These are phyloP conservation scores for Trametes elegans DNA, from an alignment of 768 basidiomycete species.

Conservation along the genomic window DNA sequence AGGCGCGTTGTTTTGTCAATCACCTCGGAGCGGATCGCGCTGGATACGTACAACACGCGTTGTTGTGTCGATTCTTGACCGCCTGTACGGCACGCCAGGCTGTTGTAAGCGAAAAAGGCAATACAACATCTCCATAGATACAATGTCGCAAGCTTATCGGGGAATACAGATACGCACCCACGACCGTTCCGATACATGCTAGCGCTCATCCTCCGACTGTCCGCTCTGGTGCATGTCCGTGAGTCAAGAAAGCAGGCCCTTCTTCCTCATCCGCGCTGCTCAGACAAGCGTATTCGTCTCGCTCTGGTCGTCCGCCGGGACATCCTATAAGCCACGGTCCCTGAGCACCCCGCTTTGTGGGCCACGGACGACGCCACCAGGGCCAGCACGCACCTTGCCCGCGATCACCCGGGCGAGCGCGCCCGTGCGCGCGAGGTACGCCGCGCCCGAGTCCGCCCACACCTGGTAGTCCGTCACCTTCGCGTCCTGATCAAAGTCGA, in stretches of 20 bases:
- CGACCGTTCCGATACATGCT: no score
- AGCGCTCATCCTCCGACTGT: no score
- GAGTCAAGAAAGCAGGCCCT: background rate
- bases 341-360: background rate
- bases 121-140: no score
- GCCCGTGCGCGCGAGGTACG: constrained; percentile 58
- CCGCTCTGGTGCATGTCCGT: no score
- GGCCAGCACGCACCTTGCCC: constrained; percentile 13
- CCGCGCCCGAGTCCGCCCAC: constrained; percentile 68
- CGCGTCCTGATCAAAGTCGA: constrained; percentile 57
- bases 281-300: constrained; percentile 5
- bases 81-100: no score
- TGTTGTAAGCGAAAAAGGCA: no score
- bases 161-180: no score
- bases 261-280: background rate
- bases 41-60: no score
- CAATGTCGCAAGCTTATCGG: no score
- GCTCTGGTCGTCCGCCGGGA: constrained; percentile 2
- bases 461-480: constrained; percentile 62
- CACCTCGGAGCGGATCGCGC: no score
- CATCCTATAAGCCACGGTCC: constrained; percentile 6
- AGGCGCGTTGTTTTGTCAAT: no score
- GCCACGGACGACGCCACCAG: background rate
- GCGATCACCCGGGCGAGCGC: constrained; percentile 28
- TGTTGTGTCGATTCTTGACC: no score